Base-by-base conservation (phyloP, 2,329 filamentous ascomycete genomes). In the Xylariaceae sp. region DNA sequence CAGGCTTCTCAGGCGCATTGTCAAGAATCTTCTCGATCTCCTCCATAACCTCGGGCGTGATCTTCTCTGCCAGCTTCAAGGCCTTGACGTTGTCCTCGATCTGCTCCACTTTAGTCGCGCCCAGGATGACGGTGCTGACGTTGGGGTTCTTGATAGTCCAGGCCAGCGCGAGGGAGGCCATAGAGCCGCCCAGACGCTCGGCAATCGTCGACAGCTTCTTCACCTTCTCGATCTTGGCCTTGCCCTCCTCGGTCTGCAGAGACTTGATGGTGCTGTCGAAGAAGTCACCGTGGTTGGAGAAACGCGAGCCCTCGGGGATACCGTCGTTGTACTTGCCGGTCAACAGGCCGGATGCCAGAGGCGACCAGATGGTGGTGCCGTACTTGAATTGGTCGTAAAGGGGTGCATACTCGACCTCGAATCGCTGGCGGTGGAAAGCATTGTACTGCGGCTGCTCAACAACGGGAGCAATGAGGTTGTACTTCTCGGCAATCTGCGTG, bases 291-390 rank as follows among this genome's bases (percentile, higher is more conserved):
- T 83, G 82, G 70, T 84, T 85, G 49, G 79, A 79, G 60, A 83
- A 83, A 34, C 83, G 80, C 38, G 80, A 84, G 62, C 77, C 81
- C 60, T 81, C 75, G 14, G 81, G 80, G 49, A 84, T 80, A 48
- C 81, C 81, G 56, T 83, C 75, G 67, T 84, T 83, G 74, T 86
- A 85, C 70, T 85, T 86, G 62, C 82, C 82, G 7, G 79, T 84
- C 48, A 86, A 66, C 38, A 85, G 68, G 51, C 82, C 82, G 31
- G 73, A 78, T 43, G 76, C 78, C 10, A 83, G 72, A 17, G 81
- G 83, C 71, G 61, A 64, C 58, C 60, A 66, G 47, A 70, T 71
- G 56, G 72, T 74, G 39, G 80, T 81, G 43, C 81, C 81, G 61
- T 81, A 80, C 55, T 78, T 69, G 72, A 76, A 79, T 62, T 82